Evolutionary conservation across 1,284 basidiomycete genomes (phyloP).

Genomic region (Phaffia rhodozyma): DNA sequence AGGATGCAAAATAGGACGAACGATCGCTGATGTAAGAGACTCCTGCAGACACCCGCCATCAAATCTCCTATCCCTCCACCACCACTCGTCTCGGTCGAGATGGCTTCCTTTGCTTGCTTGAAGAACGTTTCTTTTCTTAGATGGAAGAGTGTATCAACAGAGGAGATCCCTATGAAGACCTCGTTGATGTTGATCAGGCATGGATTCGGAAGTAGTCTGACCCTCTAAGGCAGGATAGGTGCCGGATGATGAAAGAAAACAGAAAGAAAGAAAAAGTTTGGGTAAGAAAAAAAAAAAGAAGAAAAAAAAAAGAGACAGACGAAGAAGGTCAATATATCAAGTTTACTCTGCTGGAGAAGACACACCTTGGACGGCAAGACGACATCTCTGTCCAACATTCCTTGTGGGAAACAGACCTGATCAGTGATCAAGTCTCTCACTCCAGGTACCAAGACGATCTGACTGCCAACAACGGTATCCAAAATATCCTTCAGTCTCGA

Average conservation of each 20-base stretch:
- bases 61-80: conserved; percentile 42
- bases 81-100: conserved; percentile 38
- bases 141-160: conserved; percentile 80
- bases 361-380: conserved; percentile 12
- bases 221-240: conserved; percentile 42
- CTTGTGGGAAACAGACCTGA: conserved; percentile 81
- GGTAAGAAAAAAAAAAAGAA: not conserved
- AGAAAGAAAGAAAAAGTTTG: conserved; percentile 2
- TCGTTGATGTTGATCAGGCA: conserved; percentile 73
- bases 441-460: conserved; percentile 66
- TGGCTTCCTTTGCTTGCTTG: conserved; percentile 55
- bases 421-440: conserved; percentile 64
- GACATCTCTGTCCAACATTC: conserved; percentile 45
- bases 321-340: not conserved
- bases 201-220: conserved; percentile 77
- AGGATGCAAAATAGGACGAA: conserved; percentile 29
- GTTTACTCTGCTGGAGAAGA: not conserved
- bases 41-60: conserved; percentile 66
- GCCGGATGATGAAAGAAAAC: not conserved
- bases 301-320: not conserved
- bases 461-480: conserved; percentile 51
- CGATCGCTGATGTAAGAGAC: conserved; percentile 78
- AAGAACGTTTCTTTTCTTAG: conserved; percentile 72
- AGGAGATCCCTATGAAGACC: conserved; percentile 61
- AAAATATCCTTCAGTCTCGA: conserved; percentile 50